A percentile compares a stretch with the other conserved stretches of the same genome.
These are phyloP conservation scores for Silene latifolia DNA, from an alignment of 148 eudicot species.

Conservation along the genomic window DNA sequence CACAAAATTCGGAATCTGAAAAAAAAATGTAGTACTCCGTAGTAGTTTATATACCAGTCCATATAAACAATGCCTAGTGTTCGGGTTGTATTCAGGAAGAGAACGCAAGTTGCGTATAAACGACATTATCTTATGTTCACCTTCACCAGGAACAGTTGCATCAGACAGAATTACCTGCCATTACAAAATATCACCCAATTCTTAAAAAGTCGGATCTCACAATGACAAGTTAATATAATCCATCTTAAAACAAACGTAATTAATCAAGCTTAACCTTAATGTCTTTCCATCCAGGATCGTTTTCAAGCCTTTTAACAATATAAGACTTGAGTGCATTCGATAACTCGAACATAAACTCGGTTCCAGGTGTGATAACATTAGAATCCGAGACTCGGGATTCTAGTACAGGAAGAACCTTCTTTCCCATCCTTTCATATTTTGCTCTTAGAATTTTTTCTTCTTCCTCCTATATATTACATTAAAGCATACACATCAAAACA, in stretches of 20 bases:
- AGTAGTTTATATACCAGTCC: constrained; percentile 92
- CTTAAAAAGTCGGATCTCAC: no score
- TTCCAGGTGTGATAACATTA: constrained; percentile 93
- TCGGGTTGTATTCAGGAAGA: constrained; percentile 86
- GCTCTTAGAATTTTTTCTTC: constrained; percentile 64
- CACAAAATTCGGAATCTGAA: no score
- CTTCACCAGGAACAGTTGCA: constrained; percentile 98
- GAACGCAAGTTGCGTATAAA: constrained; percentile 76
- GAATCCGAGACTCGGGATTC: constrained; percentile 73
- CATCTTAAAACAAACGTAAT: no score
- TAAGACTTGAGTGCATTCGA: constrained; percentile 73
- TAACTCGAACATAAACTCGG: constrained; percentile 80
- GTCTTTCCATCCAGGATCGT: constrained; percentile 81
- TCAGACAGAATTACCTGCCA: constrained; percentile 83
- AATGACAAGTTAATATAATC: no score
- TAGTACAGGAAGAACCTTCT: constrained; percentile 58
- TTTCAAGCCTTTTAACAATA: constrained; percentile 54
- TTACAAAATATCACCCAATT: no score
- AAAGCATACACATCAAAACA: neutral
- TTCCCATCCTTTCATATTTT: constrained; percentile 73
- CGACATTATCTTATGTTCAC: constrained; percentile 94
- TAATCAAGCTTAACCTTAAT: constrained; percentile 45
- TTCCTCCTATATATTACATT: constrained; percentile 45
- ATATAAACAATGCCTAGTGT: constrained; percentile 88
- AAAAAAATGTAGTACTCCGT: no score